Percentiles rank a stretch among this genome's conserved stretches.
Evolutionary conservation across 345 rosid genomes (phyloP).

Genomic region (Rhizophora mangle): DNA sequence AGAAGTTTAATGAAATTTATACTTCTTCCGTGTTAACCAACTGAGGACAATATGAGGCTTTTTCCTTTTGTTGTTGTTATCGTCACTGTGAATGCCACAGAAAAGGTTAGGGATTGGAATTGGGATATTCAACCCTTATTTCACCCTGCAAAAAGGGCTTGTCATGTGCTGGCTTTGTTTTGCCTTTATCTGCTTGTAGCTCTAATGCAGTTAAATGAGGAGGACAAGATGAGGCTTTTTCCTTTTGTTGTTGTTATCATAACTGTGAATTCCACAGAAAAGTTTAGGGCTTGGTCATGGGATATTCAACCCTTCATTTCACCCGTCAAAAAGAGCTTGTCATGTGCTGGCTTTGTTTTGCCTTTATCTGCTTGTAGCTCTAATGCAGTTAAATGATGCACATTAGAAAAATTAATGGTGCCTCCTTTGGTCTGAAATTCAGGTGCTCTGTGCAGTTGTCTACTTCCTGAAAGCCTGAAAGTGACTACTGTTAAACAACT

Average conservation of each 20-base stretch:
- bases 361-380: not conserved
- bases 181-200: not conserved
- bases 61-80: no score
- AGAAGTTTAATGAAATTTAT: not conserved
- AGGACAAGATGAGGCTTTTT: not conserved
- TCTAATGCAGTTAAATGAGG: not conserved
- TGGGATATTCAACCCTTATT: not conserved
- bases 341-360: not conserved
- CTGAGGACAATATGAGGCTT: no score
- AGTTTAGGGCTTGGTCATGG: not conserved
- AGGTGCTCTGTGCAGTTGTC: constrained; percentile 67
- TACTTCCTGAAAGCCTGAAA: constrained; percentile 82
- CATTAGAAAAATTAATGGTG: not conserved
- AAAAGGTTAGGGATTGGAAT: no score
- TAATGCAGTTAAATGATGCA: not conserved
- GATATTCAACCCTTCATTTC: not conserved
- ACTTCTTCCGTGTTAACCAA: no score
- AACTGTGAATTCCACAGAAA: not conserved
- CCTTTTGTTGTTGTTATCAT: not conserved
- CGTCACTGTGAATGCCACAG: no score
- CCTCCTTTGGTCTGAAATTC: constrained; percentile 15
- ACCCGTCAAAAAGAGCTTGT: not conserved
- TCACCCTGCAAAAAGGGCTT: not conserved
- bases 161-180: not conserved
- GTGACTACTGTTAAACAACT: constrained; percentile 60